Evolutionary conservation across 2,329 filamentous ascomycete species (phyloP), one percentile per base, ranked within the genome.

Genomic region (Dactylellina parvicollis): DNA sequence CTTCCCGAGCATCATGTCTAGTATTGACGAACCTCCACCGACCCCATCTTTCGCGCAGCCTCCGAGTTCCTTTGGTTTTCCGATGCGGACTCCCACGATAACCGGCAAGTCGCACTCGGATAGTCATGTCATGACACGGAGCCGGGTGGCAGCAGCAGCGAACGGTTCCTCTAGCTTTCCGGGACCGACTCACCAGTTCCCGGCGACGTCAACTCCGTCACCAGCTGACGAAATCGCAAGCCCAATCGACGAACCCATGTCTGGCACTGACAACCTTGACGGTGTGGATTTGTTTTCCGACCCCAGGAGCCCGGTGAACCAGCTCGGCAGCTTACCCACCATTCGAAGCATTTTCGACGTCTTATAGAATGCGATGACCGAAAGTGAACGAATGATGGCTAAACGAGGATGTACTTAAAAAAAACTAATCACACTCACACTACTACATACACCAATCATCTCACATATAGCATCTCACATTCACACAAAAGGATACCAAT

Each of bases 291-390:
- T 77, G 16, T 77, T 77, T 66, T 61, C 72, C 8, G 77, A 78
- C 52, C 77, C 77, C 7, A 65, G 77, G 49, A 78, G 77, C 34
- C 77, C 77, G 2, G 75, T 75, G 26, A 74, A 75, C 36, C 57
- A 76, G 24, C 56, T 70, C 9, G 75, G 72, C 32, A 66, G 74
- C 44, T 75, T 74, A 40, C 77, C 77, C 32, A 76, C 77, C 12
- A 75, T 78, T 46, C 64, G 77, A 49, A 78, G 76, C 59, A 78
- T 78, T 54, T 78, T 77, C 49, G 77, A 78, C 70, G 77, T 78
- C 55, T 73, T 78, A 74, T 78, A 75, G 24, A 42, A 38, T 10
- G 38, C n/a, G n/a, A n/a, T n/a, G n/a, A n/a, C n/a, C n/a, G n/a
- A n/a, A n/a, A n/a, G n/a, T n/a, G n/a, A n/a, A n/a, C n/a, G n/a